A percentile compares a stretch with the other conserved stretches of the same genome.
Evolutionary conservation across 2,329 filamentous ascomycete genomes (phyloP).

Genomic region (Alternaria ethzedia): DNA sequence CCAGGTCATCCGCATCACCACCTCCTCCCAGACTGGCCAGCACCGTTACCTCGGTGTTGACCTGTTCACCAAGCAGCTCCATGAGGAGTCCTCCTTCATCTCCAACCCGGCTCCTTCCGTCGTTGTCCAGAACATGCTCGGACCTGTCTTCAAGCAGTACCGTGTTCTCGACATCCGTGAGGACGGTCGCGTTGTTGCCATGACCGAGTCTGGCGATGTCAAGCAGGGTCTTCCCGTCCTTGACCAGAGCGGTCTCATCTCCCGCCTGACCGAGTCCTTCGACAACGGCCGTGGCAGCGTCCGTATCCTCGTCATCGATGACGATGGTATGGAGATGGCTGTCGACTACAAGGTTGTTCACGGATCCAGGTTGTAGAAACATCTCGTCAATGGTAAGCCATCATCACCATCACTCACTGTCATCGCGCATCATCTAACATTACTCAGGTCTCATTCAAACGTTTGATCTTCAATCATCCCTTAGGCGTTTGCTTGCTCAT

Average conservation of each 20-base stretch:
- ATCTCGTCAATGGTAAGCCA: conserved; percentile 39
- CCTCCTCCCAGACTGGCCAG: conserved; percentile 96
- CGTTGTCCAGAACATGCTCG: conserved; percentile 98
- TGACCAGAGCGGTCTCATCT: conserved; percentile 90
- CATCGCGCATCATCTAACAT: conserved; percentile 19
- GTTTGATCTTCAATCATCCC: conserved; percentile 39
- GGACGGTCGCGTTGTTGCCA: conserved; percentile 81
- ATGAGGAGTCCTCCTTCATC: conserved; percentile 98
- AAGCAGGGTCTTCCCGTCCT: conserved; percentile 94
- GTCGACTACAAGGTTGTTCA: conserved; percentile 99
- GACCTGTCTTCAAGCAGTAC: conserved; percentile 99
- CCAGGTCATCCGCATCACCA: conserved; percentile 99
- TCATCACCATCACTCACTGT: not conserved
- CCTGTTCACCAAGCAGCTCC: conserved; percentile 99
- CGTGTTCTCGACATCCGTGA: conserved; percentile 97
- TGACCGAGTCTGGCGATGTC: conserved; percentile 99
- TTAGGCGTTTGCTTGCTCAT: conserved; percentile 43
- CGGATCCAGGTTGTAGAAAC: conserved; percentile 67
- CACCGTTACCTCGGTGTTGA: conserved; percentile 99
- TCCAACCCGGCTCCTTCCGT: conserved; percentile 96
- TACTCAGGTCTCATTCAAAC: conserved; percentile 34
- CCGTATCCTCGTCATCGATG: conserved; percentile 93
- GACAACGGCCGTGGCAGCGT: conserved; percentile 91
- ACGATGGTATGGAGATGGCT: conserved; percentile 89
- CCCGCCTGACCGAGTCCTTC: conserved; percentile 82